phyloP scores from a whole-genome alignment of 805 yeast genomes.

The Monosporozyma aerobia region DNA sequence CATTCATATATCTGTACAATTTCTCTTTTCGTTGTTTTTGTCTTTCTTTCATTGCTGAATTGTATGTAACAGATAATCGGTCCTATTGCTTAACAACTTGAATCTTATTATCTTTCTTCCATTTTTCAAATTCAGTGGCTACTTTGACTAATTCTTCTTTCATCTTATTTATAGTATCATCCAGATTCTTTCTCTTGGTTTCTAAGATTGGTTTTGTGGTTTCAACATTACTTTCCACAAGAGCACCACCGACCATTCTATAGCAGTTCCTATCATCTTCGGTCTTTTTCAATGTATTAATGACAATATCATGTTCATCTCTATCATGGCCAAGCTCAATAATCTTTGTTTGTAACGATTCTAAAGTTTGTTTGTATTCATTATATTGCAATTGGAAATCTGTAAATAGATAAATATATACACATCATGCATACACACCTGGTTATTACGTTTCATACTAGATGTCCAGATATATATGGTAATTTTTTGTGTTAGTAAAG shows the following conservation, averaged over 20 bases:
- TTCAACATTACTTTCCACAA: constrained; percentile 73
- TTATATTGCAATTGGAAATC: constrained; percentile 43
- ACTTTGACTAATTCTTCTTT: constrained; percentile 22
- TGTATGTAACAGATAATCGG: background rate
- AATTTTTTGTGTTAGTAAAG: constrained; percentile 4
- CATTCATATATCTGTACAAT: background rate
- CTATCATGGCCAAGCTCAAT: constrained; percentile 41
- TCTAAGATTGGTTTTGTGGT: constrained; percentile 59
- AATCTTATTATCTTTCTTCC: constrained; percentile 30
- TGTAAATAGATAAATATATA: constrained; percentile 4
- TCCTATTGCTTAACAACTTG: constrained; percentile 26
- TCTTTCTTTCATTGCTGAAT: background rate
- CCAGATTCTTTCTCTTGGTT: constrained; percentile 43
- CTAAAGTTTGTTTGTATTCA: constrained; percentile 41
- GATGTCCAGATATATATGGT: background rate
- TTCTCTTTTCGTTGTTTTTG: background rate
- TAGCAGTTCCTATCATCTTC: constrained; percentile 68
- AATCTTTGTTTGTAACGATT: constrained; percentile 38
- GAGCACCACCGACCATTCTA: constrained; percentile 89
- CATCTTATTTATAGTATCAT: constrained; percentile 22
- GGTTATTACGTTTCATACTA: no score
- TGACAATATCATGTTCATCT: constrained; percentile 43
- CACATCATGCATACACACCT: background rate
- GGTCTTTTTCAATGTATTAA: constrained; percentile 44
- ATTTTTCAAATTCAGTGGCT: constrained; percentile 26